phyloP scores from a whole-genome alignment of 225 moss, liverwort and hornwort genomes.

The Sphagnum tenellum region DNA sequence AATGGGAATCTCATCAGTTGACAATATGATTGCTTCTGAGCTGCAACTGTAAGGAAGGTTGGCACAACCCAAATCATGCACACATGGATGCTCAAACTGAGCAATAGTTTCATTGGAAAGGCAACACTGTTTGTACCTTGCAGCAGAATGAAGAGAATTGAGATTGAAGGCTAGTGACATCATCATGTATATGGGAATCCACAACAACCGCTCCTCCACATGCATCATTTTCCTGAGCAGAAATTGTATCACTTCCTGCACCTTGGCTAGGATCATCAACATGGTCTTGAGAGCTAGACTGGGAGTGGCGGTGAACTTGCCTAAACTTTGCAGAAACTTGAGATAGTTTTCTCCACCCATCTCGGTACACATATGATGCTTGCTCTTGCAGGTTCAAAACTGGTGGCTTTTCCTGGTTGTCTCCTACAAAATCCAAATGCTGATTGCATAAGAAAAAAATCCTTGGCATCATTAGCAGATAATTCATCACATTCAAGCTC shows the following conservation, averaged over 20 bases:
- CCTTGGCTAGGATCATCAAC: slow-evolving; percentile 18
- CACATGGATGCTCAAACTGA: no score
- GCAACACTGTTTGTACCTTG: slow-evolving; percentile 19
- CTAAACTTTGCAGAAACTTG: slow-evolving; percentile 40
- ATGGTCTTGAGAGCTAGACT: slow-evolving; percentile 8
- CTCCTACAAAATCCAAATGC: slow-evolving; percentile 26
- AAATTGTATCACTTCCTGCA: slow-evolving; percentile 22
- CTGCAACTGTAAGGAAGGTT: background rate
- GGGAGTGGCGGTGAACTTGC: slow-evolving; percentile 12
- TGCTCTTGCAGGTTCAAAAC: slow-evolving; percentile 1
- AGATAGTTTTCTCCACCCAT: slow-evolving; percentile 44
- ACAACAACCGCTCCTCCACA: slow-evolving; percentile 16
- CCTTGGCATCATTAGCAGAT: slow-evolving; percentile 1
- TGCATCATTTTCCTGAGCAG: slow-evolving; percentile 23
- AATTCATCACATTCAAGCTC: background rate
- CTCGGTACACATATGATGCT: slow-evolving; percentile 25
- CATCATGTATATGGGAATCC: slow-evolving; percentile 5
- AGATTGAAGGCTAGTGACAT: slow-evolving; percentile 12
- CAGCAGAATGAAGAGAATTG: slow-evolving; percentile 12
- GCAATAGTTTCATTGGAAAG: no score
- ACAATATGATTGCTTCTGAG: background rate
- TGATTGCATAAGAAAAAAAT: slow-evolving; percentile 1
- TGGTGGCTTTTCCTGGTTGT: slow-evolving; percentile 27
- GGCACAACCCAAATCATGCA: no score
- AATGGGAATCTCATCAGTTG: background rate